Base-by-base conservation (phyloP, 2,329 filamentous ascomycete species). In the Blumeria hordei region DNA sequence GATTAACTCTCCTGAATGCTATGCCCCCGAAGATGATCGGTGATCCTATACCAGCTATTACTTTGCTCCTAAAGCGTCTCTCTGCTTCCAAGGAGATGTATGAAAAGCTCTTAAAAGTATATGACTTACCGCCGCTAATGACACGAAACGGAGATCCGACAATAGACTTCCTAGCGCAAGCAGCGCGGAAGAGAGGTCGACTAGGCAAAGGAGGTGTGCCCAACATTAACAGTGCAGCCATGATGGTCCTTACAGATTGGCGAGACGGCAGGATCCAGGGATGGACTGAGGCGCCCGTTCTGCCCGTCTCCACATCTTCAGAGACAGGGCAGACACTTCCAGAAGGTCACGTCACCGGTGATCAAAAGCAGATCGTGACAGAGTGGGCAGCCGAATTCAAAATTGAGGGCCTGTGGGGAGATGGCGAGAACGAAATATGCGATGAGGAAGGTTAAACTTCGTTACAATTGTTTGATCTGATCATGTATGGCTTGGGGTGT, bases 321-420 rank as follows among this genome's bases (percentile, higher is more conserved):
- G 67, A 68, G 11, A 41, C 9, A 3, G 39, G 21, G n/a, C 16
- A 44, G 7, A 36, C 32, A 10, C 36, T 14, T 53, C 69, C 72
- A 57, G 68, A 72, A n/a, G 36, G 55, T 54, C 21, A 2, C 4
- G 69, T 71, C 54, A 67, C 72, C 61, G 72, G 76, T 58, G 78
- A 87, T 60, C 80, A 93, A 67, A 88, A 93, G 72, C 71, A 87
- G 69, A 86, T 96, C 66, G 88, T 96, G 55, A 85, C 83, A 10
- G 82, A 93, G 67, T 94, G 90, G 88, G 85, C 88, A 7, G 80
- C 85, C 63, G 90, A 96, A 69, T 96, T 98, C 70, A 88, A 90
- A 71, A 74, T 98, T 8, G 92, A 95, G 58, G 92, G 87, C 1
- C 70, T 98, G 12, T 96, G 85, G 84, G 88, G 85, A 10, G 81